These are phyloP conservation scores for Neolentinus lepideus DNA, from an alignment of 1,284 basidiomycete species.

Conservation along the genomic window DNA sequence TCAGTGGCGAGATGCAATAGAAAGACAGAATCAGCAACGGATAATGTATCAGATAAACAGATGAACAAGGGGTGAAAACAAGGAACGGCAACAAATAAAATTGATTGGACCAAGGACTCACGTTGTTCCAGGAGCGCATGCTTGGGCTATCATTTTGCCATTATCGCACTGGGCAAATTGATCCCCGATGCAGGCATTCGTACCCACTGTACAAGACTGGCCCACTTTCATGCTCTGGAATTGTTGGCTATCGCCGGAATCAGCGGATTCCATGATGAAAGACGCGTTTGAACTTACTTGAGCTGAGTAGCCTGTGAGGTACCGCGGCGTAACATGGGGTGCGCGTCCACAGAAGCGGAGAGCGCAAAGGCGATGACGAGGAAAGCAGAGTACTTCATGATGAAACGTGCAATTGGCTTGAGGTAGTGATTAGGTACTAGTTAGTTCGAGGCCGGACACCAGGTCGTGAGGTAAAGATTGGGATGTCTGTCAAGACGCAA, in stretches of 20 bases:
- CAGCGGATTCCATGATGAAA: constrained; percentile 2
- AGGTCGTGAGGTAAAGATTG: constrained; percentile 12
- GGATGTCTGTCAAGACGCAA: constrained; percentile 11
- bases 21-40: background rate
- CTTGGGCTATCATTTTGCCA: constrained; percentile 35
- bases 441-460: constrained; percentile 12
- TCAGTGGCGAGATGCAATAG: background rate
- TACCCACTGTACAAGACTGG: constrained; percentile 36
- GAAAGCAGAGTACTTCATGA: constrained; percentile 20
- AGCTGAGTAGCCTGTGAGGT: constrained; percentile 40
- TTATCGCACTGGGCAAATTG: constrained; percentile 44
- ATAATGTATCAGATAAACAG: background rate
- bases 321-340: constrained; percentile 28
- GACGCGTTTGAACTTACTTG: constrained; percentile 32
- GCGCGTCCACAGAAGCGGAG: constrained; percentile 25
- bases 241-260: constrained; percentile 28
- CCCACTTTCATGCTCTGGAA: constrained; percentile 34
- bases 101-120: constrained; percentile 20
- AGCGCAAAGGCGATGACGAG: constrained; percentile 27
- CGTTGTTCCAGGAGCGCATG: constrained; percentile 35
- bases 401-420: constrained; percentile 5
- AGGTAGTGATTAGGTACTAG: constrained; percentile 10
- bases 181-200: constrained; percentile 37
- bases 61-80: background rate
- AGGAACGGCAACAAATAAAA: background rate